A percentile compares a stretch with the other conserved stretches of the same genome.
Conservation (phyloP, 495 filamentous ascomycete species). For the Hypomontagnella submonticulosa region DNA sequence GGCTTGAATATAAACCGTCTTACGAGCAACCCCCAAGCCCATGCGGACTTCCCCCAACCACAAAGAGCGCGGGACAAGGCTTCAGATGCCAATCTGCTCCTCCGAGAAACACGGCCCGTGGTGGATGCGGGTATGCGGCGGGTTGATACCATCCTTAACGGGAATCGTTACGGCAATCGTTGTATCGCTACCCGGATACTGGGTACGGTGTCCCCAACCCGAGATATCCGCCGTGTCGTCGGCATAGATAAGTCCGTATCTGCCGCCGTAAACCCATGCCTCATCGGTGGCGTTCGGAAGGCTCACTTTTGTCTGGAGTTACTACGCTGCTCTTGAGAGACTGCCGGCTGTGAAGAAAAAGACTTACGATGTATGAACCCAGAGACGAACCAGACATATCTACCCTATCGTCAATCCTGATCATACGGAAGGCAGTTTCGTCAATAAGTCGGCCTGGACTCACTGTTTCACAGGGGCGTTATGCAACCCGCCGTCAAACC, state of each 20-base stretch:
- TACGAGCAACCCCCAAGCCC: too few relatives aligned
- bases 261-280: conserved; percentile 58
- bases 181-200: conserved; percentile 54
- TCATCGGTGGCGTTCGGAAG: conserved; percentile 57
- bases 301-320: conserved; percentile 46
- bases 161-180: conserved; percentile 58
- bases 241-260: conserved; percentile 59
- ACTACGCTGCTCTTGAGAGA: too few relatives aligned
- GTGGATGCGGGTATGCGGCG: conserved; percentile 56
- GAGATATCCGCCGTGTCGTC: conserved; percentile 62
- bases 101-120: conserved; percentile 17
- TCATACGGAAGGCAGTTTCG: not conserved
- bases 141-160: conserved; percentile 47
- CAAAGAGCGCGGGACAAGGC: too few relatives aligned
- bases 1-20: too few relatives aligned
- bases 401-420: conserved; percentile 21
- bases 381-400: conserved; percentile 62
- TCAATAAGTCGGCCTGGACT: conserved; percentile 28
- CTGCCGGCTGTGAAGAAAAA: not conserved
- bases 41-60: too few relatives aligned
- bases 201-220: conserved; percentile 57
- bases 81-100: conserved; percentile 1
- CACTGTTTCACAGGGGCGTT: conserved; percentile 64
- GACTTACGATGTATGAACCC: conserved; percentile 44
- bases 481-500: conserved; percentile 61